Evolutionary conservation across 345 rosid species (phyloP).

Genomic region (Turritis glabra): DNA sequence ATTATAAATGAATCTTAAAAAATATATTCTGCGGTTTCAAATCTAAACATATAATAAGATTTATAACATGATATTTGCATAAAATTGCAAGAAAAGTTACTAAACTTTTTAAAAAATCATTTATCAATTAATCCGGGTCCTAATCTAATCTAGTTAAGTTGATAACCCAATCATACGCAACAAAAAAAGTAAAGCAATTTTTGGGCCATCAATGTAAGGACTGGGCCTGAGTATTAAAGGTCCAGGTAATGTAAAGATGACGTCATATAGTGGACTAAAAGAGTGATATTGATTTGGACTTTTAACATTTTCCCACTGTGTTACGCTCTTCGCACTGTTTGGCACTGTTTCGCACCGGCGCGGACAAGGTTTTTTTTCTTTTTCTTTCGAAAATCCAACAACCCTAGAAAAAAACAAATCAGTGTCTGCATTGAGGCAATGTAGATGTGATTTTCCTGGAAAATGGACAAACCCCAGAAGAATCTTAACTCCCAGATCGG

Average conservation of each 20-base stretch:
- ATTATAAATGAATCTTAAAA: too few relatives aligned
- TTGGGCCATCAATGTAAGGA: not conserved
- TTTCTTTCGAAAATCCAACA: not conserved
- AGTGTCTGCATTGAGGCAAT: slow-evolving; percentile 25
- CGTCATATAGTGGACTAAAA: slow-evolving; percentile 14
- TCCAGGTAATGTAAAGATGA: not conserved
- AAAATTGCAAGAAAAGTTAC: too few relatives aligned
- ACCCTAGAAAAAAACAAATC: slow-evolving; percentile 15
- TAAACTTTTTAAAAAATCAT: too few relatives aligned
- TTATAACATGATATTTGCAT: too few relatives aligned
- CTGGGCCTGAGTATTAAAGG: not conserved
- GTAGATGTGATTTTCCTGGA: slow-evolving; percentile 34
- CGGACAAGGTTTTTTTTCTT: slow-evolving; percentile 1
- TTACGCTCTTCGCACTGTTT: slow-evolving; percentile 21
- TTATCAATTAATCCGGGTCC: too few relatives aligned
- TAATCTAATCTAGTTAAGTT: too few relatives aligned
- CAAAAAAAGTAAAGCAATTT: too few relatives aligned
- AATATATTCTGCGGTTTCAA: too few relatives aligned
- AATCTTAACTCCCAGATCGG: slow-evolving; percentile 55
- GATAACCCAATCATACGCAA: too few relatives aligned
- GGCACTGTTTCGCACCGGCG: slow-evolving; percentile 34
- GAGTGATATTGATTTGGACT: not conserved
- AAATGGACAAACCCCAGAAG: slow-evolving; percentile 79
- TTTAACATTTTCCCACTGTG: not conserved
- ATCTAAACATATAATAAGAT: too few relatives aligned